Percentiles rank a stretch among this genome's conserved stretches.
These are phyloP conservation scores for Candida glucosophila DNA, from an alignment of 1,139 yeast species.

Conservation along the genomic window DNA sequence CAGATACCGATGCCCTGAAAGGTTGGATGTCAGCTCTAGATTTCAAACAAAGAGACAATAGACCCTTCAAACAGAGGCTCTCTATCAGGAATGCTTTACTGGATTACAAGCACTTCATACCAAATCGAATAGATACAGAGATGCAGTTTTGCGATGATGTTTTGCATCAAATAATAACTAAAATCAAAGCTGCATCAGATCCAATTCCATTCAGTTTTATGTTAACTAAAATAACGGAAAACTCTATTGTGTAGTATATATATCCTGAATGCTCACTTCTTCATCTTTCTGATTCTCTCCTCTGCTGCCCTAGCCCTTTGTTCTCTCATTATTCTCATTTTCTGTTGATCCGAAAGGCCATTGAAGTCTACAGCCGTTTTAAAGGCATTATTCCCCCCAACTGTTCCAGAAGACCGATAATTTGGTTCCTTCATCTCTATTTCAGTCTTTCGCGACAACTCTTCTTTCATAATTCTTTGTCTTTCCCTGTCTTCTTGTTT, in stretches of 20 bases:
- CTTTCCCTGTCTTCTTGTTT: slow-evolving; percentile 28
- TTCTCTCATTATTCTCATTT: slow-evolving; percentile 76
- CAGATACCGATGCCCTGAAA: slow-evolving; percentile 1
- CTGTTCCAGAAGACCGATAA: slow-evolving; percentile 19
- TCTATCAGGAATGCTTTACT: slow-evolving; percentile 49
- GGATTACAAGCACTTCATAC: slow-evolving; percentile 57
- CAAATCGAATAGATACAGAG: slow-evolving; percentile 12
- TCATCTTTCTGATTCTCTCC: slow-evolving; percentile 48
- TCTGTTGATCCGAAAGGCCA: slow-evolving; percentile 55
- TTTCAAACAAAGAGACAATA: slow-evolving; percentile 26
- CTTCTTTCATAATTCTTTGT: slow-evolving; percentile 29
- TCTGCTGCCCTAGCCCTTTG: slow-evolving; percentile 97
- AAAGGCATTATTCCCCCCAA: slow-evolving; percentile 13
- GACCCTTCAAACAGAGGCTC: slow-evolving; percentile 20
- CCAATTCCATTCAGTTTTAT: slow-evolving; percentile 7
- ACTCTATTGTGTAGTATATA: slow-evolving; percentile 1
- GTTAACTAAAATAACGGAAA: slow-evolving; percentile 8
- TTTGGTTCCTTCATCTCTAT: slow-evolving; percentile 27
- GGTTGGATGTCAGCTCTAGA: slow-evolving; percentile 51
- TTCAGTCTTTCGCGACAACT: slow-evolving; percentile 32
- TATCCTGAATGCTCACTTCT: neutral
- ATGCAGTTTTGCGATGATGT: slow-evolving; percentile 6
- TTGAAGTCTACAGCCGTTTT: slow-evolving; percentile 15
- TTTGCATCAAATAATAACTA: slow-evolving; percentile 3
- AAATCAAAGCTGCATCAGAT: slow-evolving; percentile 2